phyloP scores from a whole-genome alignment of 1,284 basidiomycete species.

The Sporisorium scitamineum region DNA sequence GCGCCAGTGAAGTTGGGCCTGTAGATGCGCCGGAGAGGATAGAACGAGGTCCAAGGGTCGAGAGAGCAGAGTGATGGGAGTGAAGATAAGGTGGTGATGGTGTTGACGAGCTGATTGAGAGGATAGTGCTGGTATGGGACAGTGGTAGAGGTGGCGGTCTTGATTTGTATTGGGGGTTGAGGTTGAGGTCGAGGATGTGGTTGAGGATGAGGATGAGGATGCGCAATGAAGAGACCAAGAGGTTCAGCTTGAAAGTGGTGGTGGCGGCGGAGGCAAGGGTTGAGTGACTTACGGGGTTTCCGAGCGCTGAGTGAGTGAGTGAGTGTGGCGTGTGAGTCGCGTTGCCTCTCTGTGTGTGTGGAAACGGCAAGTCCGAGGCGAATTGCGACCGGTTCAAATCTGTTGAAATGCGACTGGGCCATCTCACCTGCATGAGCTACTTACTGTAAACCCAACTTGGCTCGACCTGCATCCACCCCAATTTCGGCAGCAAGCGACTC shows the following conservation, averaged over 20 bases:
- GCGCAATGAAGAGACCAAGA: neutral
- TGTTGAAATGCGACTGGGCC: neutral
- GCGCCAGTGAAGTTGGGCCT: too few relatives aligned
- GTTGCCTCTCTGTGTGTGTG: too few relatives aligned
- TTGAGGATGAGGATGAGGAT: neutral
- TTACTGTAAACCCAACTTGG: neutral
- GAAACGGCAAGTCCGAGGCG: too few relatives aligned
- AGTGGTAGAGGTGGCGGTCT: neutral
- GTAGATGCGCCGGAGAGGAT: too few relatives aligned
- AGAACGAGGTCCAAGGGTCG: neutral
- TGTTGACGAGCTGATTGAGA: neutral
- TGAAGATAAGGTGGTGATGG: neutral
- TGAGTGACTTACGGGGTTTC: neutral
- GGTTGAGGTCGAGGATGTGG: too few relatives aligned
- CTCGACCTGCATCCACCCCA: too few relatives aligned
- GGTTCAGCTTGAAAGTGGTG: neutral
- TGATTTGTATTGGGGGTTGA: neutral
- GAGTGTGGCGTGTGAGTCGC: too few relatives aligned
- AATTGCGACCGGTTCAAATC: neutral
- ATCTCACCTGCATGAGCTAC: neutral
- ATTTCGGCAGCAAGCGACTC: too few relatives aligned
- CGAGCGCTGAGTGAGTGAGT: neutral
- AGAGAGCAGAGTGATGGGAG: neutral
- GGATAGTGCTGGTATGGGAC: neutral
- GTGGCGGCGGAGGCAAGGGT: too few relatives aligned